Conservation (phyloP, 2,329 filamentous ascomycete species). For the Gliomastix tumulicola region DNA sequence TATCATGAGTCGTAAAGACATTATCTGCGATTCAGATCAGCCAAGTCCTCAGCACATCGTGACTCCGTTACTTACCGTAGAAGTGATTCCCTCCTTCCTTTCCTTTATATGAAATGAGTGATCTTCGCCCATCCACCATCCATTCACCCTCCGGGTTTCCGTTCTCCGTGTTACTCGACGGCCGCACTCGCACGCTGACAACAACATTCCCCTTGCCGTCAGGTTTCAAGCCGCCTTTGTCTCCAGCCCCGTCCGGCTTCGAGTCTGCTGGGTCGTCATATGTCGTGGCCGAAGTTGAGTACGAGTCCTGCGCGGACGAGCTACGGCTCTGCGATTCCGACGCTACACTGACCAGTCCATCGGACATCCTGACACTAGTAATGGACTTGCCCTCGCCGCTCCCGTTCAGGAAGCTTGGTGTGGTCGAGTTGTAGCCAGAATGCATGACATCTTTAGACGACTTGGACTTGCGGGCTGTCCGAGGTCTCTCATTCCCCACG, state of each 20-base stretch:
- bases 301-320: constrained; percentile 88
- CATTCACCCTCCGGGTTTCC: constrained; percentile 70
- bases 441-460: constrained; percentile 47
- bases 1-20: constrained; percentile 88
- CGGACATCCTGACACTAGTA: constrained; percentile 58
- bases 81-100: constrained; percentile 88
- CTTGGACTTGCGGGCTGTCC: constrained; percentile 44
- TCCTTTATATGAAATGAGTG: constrained; percentile 75
- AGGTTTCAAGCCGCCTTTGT: constrained; percentile 44
- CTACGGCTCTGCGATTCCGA: constrained; percentile 85
- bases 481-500: constrained; percentile 43
- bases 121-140: constrained; percentile 81
- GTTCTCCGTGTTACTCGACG: constrained; percentile 63
- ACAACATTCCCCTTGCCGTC: constrained; percentile 92
- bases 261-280: constrained; percentile 71
- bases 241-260: constrained; percentile 21
- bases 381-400: constrained; percentile 72
- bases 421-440: constrained; percentile 38
- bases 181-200: constrained; percentile 89
- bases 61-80: constrained; percentile 59
- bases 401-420: constrained; percentile 73
- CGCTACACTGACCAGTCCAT: constrained; percentile 68
- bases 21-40: constrained; percentile 58
- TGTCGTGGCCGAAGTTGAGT: constrained; percentile 82
- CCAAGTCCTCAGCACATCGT: not conserved